Evolutionary conservation across 768 basidiomycete species (phyloP).

Genomic region (Leucogyrophana mollusca): DNA sequence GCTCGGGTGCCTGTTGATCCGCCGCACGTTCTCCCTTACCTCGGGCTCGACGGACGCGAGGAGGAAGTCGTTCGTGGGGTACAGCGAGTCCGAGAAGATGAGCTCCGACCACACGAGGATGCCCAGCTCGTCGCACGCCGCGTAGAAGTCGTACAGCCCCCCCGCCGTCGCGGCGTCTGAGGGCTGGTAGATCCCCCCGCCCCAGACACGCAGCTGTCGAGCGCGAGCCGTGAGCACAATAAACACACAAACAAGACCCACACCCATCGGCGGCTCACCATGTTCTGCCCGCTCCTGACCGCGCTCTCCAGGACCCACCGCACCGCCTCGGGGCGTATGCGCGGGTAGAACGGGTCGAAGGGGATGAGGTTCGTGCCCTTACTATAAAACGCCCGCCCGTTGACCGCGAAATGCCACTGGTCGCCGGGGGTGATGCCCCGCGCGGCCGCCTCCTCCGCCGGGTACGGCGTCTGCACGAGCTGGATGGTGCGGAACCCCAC

Average conservation of each 20-base stretch:
- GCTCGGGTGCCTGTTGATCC: constrained; percentile 56
- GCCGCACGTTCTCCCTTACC: constrained; percentile 54
- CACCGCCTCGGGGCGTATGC: constrained; percentile 47
- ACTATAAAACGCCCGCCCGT: constrained; percentile 54
- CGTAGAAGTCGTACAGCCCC: constrained; percentile 57
- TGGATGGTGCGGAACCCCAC: constrained; percentile 62
- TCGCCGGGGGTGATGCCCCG: constrained; percentile 59
- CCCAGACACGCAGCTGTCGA: constrained; percentile 58
- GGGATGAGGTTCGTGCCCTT: constrained; percentile 60
- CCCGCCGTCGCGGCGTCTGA: constrained; percentile 36
- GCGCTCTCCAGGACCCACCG: constrained; percentile 58
- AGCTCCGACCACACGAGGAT: constrained; percentile 63
- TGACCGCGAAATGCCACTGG: constrained; percentile 60
- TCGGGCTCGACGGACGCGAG: constrained; percentile 52
- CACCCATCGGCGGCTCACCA: no score
- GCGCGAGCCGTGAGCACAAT: background rate
- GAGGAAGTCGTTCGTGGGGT: constrained; percentile 54
- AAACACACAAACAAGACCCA: no score
- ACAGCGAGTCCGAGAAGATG: constrained; percentile 56
- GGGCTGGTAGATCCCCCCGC: constrained; percentile 54
- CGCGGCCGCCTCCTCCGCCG: constrained; percentile 38
- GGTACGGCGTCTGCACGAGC: constrained; percentile 48
- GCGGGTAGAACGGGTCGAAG: constrained; percentile 58
- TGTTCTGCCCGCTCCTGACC: constrained; percentile 54
- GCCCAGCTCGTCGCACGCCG: constrained; percentile 57